These are phyloP conservation scores for Fomitopsis palustris DNA, from an alignment of 1,284 basidiomycete species.

Conservation along the genomic window DNA sequence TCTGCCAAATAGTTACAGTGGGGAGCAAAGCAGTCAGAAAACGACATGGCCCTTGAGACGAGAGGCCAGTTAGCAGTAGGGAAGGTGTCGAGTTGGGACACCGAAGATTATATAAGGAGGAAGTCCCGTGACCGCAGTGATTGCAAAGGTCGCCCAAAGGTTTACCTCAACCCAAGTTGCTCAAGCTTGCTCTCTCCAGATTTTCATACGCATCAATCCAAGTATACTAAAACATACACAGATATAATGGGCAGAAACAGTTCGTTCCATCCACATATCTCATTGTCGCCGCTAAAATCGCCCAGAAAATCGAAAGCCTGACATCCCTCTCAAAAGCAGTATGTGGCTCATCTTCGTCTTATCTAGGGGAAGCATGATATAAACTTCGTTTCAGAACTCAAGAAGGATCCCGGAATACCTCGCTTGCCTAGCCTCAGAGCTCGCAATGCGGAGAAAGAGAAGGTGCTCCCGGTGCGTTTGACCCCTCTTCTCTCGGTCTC, in stretches of 20 bases:
- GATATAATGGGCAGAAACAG: conserved; percentile 54
- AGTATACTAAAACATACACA: neutral
- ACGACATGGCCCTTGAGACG: too few species aligned
- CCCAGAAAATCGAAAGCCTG: conserved; percentile 41
- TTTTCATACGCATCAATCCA: too few species aligned
- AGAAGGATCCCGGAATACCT: conserved; percentile 82
- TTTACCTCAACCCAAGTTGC: too few species aligned
- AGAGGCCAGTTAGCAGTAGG: too few species aligned
- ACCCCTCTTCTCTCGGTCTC: neutral
- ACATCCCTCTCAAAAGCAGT: conserved; percentile 57
- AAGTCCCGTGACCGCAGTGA: too few species aligned
- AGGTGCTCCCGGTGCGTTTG: conserved; percentile 25
- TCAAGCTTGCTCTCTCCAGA: too few species aligned
- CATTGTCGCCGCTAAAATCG: conserved; percentile 3
- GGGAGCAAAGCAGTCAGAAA: too few species aligned
- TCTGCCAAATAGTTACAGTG: too few species aligned
- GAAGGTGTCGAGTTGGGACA: too few species aligned
- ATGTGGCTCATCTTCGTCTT: conserved; percentile 10
- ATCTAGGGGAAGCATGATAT: neutral
- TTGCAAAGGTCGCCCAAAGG: too few species aligned
- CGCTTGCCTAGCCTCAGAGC: conserved; percentile 68
- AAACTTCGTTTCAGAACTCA: conserved; percentile 50
- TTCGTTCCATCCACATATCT: conserved; percentile 26
- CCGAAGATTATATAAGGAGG: too few species aligned
- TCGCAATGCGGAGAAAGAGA: conserved; percentile 52